Evolutionary conservation across 2,329 filamentous ascomycete species (phyloP), one percentile per base, ranked within the genome.

Genomic region (Mariannaea elegans): DNA sequence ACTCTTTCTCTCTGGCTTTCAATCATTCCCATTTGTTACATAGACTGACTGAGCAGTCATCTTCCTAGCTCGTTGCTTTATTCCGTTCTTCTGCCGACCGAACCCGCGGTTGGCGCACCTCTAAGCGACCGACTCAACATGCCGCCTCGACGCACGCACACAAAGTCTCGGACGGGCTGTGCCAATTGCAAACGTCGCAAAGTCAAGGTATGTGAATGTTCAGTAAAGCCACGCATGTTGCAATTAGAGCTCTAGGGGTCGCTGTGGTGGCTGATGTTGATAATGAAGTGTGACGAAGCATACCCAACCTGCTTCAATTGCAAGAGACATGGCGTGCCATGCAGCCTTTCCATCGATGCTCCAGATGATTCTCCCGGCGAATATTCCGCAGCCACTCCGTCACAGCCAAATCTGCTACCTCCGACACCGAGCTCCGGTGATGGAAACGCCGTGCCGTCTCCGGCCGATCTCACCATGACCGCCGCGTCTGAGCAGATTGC

Each of bases 121-220:
- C 47, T 50, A 59, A 52, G 48, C 39, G 24, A 46, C 24, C 47
- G 41, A 56, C 21, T 5, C 7, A 31, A 12, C 34, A 71, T 71
- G 69, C 51, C 68, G 31, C 59, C 66, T 27, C 65, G 71, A 45
- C 67, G 72, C 24, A 66, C 71, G 24, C 72, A 75, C 7, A 80
- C 71, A 44, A 75, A 75, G 59, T 74, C 73, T 55, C 69, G 73
- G 10, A 74, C 64, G 12, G 73, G 73, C 39, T 75, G 73, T 57
- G 54, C 53, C 38, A 71, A 72, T 59, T 75, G 73, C 61, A 75
- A 75, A 62, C 65, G 69, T 7, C 71, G 73, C 32, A 75, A 74
- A 55, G 72, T 75, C 23, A 75, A 75, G 65, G 73, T 74, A 62
- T 38, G 70, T 56, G 14, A 36, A 27, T 21, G 24, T 14, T 4